These are phyloP conservation scores for Hypoxylon trugodes DNA, from an alignment of 495 filamentous ascomycete genomes.

Conservation along the genomic window DNA sequence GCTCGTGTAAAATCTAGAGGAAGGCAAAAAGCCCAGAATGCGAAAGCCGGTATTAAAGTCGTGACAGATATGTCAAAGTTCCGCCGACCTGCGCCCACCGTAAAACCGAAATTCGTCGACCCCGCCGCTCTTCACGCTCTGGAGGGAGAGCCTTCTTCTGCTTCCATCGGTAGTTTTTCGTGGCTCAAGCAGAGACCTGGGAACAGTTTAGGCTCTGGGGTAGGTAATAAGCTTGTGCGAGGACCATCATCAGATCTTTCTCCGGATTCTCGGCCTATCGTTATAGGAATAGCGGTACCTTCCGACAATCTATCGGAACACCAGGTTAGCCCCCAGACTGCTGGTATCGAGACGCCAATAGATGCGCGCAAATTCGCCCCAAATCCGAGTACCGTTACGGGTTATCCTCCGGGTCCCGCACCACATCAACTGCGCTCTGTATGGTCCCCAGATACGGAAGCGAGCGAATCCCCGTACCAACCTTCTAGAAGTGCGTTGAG, in stretches of 20 bases:
- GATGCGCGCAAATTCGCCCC: slow-evolving; percentile 47
- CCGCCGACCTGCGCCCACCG: slow-evolving; percentile 21
- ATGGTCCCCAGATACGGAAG: slow-evolving; percentile 65
- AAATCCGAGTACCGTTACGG: slow-evolving; percentile 41
- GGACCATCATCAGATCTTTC: slow-evolving; percentile 66
- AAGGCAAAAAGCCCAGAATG: slow-evolving; percentile 64
- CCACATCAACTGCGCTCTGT: slow-evolving; percentile 70
- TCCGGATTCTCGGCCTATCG: slow-evolving; percentile 76
- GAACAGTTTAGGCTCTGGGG: slow-evolving; percentile 38
- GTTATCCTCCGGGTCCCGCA: slow-evolving; percentile 64
- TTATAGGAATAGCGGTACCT: slow-evolving; percentile 80
- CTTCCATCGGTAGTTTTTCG: slow-evolving; percentile 52
- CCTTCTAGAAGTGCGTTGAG: slow-evolving; percentile 62
- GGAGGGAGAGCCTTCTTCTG: slow-evolving; percentile 51
- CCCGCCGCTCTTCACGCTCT: slow-evolving; percentile 59
- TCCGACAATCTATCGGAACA: slow-evolving; percentile 62
- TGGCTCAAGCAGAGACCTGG: slow-evolving; percentile 53
- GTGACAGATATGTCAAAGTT: slow-evolving; percentile 65
- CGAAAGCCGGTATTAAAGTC: slow-evolving; percentile 69
- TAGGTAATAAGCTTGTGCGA: slow-evolving; percentile 30
- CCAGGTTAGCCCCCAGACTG: slow-evolving; percentile 61
- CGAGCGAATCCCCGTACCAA: slow-evolving; percentile 43
- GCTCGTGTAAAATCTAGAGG: slow-evolving; percentile 55
- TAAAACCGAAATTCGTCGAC: slow-evolving; percentile 56
- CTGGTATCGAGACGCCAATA: slow-evolving; percentile 50